These are phyloP conservation scores for Asterochloris sp. DNA, from an alignment of 139 green algal genomes.

Conservation along the genomic window DNA sequence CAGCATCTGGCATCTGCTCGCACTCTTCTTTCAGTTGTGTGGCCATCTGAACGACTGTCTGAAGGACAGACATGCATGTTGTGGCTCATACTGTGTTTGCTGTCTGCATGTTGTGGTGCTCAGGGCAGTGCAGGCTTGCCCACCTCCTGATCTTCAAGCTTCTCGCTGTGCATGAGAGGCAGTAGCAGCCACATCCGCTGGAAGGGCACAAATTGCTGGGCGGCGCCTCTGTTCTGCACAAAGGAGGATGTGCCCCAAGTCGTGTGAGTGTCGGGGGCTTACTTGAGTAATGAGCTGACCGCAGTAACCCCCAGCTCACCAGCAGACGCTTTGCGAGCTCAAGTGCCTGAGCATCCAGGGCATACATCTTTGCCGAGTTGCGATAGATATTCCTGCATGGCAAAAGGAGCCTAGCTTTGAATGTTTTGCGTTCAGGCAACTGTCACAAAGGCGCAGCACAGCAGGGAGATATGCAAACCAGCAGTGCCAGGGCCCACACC, in stretches of 20 bases:
- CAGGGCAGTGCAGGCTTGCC: background rate
- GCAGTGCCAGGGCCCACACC: too few species aligned
- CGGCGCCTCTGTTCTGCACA: background rate
- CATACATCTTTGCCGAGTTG: constrained; percentile 5
- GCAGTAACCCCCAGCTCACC: background rate
- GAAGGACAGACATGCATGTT: background rate
- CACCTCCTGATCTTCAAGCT: constrained; percentile 1
- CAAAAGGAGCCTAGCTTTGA: background rate
- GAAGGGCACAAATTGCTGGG: background rate
- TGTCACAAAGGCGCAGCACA: too few species aligned
- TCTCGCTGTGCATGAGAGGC: constrained; percentile 8
- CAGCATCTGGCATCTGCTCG: background rate
- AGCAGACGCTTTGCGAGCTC: background rate
- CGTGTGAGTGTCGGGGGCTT: background rate
- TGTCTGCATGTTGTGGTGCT: too few species aligned
- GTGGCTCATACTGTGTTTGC: background rate
- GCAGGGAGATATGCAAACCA: too few species aligned
- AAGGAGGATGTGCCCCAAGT: background rate
- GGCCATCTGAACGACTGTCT: background rate
- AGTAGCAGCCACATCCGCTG: background rate
- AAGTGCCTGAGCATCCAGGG: constrained; percentile 1
- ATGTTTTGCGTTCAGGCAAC: background rate
- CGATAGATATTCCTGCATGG: constrained; percentile 13
- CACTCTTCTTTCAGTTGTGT: background rate
- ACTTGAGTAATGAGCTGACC: background rate